phyloP scores from a whole-genome alignment of 306 rosid species.

The Heteromeles arbutifolia region DNA sequence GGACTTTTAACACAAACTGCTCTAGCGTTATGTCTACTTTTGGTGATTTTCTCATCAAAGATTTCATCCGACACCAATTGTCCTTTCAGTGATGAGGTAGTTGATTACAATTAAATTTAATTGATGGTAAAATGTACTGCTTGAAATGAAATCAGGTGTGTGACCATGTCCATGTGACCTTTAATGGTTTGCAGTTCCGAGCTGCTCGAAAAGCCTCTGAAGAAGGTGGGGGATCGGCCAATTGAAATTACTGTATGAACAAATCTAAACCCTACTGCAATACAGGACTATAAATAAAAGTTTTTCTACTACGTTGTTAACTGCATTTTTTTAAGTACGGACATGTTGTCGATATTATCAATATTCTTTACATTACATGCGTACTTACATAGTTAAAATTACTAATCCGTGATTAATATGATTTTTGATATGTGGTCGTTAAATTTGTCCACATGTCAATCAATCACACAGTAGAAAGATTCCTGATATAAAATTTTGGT shows the following conservation, averaged over 20 bases:
- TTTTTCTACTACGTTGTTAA: not conserved
- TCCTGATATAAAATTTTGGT: not conserved
- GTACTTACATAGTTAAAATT: not conserved
- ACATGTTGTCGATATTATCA: too few species aligned
- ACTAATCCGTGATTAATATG: not conserved
- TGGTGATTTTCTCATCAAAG: conserved; percentile 81
- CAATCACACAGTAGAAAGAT: not conserved
- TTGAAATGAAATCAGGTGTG: not conserved
- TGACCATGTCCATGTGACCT: not conserved
- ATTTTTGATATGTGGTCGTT: not conserved
- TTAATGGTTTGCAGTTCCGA: conserved; percentile 47
- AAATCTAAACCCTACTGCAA: conserved; percentile 5
- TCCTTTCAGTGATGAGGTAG: conserved; percentile 89
- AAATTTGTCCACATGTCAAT: not conserved
- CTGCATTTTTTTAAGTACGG: not conserved
- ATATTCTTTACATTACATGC: not conserved
- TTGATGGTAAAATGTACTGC: not conserved
- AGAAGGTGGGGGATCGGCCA: conserved; percentile 90
- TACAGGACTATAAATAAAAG: not conserved
- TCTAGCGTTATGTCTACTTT: conserved; percentile 73
- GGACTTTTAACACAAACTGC: too few species aligned
- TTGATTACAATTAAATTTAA: not conserved
- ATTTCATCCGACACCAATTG: conserved; percentile 68
- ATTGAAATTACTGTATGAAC: conserved; percentile 84
- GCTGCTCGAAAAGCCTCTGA: conserved; percentile 85